phyloP scores from a whole-genome alignment of 176 grass and related monocot species.

The Oryza nivara region DNA sequence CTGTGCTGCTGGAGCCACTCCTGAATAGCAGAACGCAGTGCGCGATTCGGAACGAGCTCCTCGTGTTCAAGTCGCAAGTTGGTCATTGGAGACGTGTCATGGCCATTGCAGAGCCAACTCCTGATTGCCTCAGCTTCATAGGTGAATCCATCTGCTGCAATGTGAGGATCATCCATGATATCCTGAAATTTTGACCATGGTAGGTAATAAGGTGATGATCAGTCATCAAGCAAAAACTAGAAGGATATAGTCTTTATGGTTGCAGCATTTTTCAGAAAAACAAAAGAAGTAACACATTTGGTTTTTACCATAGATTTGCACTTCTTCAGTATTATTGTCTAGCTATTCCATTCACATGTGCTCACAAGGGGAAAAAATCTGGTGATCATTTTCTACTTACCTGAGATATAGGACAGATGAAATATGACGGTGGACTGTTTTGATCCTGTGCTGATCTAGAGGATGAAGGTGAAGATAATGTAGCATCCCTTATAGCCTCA shows the following conservation, averaged over 20 bases:
- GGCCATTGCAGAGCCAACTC: constrained; percentile 28
- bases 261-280: background rate
- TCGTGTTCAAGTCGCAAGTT: constrained; percentile 41
- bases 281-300: background rate
- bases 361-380: background rate
- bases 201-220: background rate
- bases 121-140: constrained; percentile 47
- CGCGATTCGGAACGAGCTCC: constrained; percentile 35
- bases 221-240: background rate
- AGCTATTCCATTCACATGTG: background rate
- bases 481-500: constrained; percentile 35
- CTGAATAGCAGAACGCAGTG: constrained; percentile 53
- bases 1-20: constrained; percentile 50
- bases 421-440: constrained; percentile 32
- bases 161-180: constrained; percentile 47
- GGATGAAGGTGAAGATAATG: constrained; percentile 38
- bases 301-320: background rate
- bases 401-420: constrained; percentile 51
- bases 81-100: constrained; percentile 49
- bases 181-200: constrained; percentile 28
- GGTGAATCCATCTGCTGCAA: constrained; percentile 51
- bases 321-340: background rate
- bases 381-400: background rate
- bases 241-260: no score
- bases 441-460: constrained; percentile 34